Evolutionary conservation across 148 eudicot genomes (phyloP).

Genomic region (Rhododendron ovatum): DNA sequence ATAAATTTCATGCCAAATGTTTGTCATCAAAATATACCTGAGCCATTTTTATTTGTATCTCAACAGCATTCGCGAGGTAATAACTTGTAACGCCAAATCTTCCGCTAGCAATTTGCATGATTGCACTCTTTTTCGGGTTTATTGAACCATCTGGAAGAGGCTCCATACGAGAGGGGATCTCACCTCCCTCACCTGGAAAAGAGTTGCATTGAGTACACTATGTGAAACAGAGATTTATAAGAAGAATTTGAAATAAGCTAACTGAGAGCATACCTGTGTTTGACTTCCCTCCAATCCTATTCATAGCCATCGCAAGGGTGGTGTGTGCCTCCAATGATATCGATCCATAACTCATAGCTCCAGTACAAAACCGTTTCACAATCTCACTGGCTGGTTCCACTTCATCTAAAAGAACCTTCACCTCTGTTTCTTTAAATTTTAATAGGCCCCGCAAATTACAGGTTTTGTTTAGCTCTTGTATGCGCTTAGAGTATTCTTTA

Average conservation of each 20-base stretch:
- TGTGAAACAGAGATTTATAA: background rate
- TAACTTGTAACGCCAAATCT: slow-evolving; percentile 98
- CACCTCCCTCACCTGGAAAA: slow-evolving; percentile 94
- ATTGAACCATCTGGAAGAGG: slow-evolving; percentile 86
- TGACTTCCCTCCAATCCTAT: slow-evolving; percentile 91
- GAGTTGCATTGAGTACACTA: background rate
- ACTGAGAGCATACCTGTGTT: slow-evolving; percentile 64
- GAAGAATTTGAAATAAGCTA: background rate
- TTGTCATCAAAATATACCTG: slow-evolving; percentile 49
- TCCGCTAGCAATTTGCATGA: slow-evolving; percentile 99
- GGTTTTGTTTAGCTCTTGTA: slow-evolving; percentile 75
- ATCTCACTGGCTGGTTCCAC: slow-evolving; percentile 94
- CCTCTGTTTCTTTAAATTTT: slow-evolving; percentile 65
- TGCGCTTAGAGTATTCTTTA: slow-evolving; percentile 79
- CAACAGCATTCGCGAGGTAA: slow-evolving; percentile 96
- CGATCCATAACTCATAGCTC: slow-evolving; percentile 99
- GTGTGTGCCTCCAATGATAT: slow-evolving; percentile 94
- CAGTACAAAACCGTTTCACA: slow-evolving; percentile 94
- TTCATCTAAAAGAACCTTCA: slow-evolving; percentile 74
- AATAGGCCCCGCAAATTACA: slow-evolving; percentile 91
- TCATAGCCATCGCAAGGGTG: slow-evolving; percentile 93
- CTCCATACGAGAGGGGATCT: slow-evolving; percentile 90
- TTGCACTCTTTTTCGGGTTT: slow-evolving; percentile 89
- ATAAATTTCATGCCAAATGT: background rate
- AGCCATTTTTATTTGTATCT: slow-evolving; percentile 97